Percentiles rank a stretch among this genome's conserved stretches.
Conservation (phyloP, 1,139 yeast genomes). For the Suhomyces bolitotheri region DNA sequence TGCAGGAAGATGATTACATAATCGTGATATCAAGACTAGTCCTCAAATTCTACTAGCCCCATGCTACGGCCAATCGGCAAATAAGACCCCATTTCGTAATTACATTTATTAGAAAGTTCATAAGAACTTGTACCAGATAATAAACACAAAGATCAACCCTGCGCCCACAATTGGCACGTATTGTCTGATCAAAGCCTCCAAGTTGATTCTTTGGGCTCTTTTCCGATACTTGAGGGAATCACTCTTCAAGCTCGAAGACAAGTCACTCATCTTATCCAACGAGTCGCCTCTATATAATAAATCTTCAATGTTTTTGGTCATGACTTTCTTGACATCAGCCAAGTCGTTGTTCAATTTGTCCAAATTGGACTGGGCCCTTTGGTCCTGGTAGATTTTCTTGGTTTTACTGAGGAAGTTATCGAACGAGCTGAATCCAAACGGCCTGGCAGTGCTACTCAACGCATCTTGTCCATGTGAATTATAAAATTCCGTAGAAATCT, state of each 20-base stretch:
- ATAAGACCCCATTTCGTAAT: too few species aligned
- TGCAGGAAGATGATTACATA: too few species aligned
- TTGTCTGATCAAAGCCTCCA: conserved; percentile 85
- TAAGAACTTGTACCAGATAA: conserved; percentile 81
- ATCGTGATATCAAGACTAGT: too few species aligned
- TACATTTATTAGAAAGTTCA: too few species aligned
- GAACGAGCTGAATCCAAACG: conserved; percentile 87
- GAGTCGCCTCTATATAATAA: conserved; percentile 92
- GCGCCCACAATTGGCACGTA: conserved; percentile 83
- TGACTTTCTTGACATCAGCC: conserved; percentile 89
- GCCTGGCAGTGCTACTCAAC: conserved; percentile 61
- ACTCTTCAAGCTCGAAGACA: conserved; percentile 74
- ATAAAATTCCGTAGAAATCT: conserved; percentile 77
- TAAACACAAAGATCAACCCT: conserved; percentile 69
- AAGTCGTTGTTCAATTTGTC: conserved; percentile 85
- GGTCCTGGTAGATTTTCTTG: conserved; percentile 84
- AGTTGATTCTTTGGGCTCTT: conserved; percentile 86
- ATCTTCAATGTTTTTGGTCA: conserved; percentile 96
- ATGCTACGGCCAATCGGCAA: too few species aligned
- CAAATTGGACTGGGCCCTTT: conserved; percentile 83
- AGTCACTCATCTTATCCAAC: conserved; percentile 87
- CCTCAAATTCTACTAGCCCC: too few species aligned
- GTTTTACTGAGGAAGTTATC: conserved; percentile 84
- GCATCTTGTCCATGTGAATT: conserved; percentile 80
- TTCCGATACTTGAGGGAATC: conserved; percentile 87